Base-by-base conservation (phyloP, 139 green algal genomes). In the Haematococcus lacustris region DNA sequence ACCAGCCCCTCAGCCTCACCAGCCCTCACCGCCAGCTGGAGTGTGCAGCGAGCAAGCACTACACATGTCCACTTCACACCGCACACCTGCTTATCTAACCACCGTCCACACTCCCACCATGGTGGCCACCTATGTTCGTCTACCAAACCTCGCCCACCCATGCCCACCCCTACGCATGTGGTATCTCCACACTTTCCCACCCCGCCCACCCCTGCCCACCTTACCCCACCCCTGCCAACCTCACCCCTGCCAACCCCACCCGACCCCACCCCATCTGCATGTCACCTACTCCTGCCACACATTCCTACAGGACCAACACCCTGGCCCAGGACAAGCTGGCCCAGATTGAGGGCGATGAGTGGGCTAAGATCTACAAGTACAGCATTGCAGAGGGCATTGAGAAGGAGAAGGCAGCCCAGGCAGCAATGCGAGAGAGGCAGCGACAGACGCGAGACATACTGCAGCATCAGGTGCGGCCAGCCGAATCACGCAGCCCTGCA, bases 291-390 rank as follows among this genome's bases (percentile, higher is more conserved):
- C 5, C n/a, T 62, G 66, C 34, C 35, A 17, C 37, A 59, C 41
- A 25, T 34, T 38, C 69, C 5, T 26, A 23, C 64, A 83, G 73
- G 43, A 73, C 50, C 37, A 78, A 77, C 51, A 79, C 69, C 9
- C 66, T 80, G 5, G 73, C 79, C 1, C 43, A 50, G n/a, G 40
- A 82, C 51, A 85, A 85, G 70, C 61, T 57, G 0, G 73, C 76
- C 4, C 76, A 82, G 51, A 51, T 78, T 30, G 72, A 72, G 2
- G 76, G 73, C 6, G 76, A 85, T n/a, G 80, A 85, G 73, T 85
- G 80, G 80, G 73, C 80, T 13, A 78, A 78, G 21, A 82, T 85
- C 43, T 85, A 71, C 65, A 51, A 76, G 41, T 76, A 76, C 62
- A 74, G 68, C 43, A 76, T 85, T 66, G 66, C 60, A 13, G 71